These are phyloP conservation scores for Metschnikowia vanudenii DNA, from an alignment of 805 yeast species.

Conservation along the genomic window DNA sequence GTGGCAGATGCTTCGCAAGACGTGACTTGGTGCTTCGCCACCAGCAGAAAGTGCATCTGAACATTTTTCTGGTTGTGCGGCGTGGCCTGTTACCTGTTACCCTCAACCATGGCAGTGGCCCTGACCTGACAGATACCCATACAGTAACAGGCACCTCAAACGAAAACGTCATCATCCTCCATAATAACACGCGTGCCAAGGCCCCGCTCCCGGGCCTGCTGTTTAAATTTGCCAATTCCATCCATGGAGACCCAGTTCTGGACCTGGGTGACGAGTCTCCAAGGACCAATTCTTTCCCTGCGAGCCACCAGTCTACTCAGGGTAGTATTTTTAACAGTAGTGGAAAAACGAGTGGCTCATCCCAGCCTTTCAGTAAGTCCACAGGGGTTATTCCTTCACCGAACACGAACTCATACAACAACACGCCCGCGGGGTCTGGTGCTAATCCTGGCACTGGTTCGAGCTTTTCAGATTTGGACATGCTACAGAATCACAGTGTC, in stretches of 20 bases:
- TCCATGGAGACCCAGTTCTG: constrained; percentile 1
- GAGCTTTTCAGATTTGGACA: constrained; percentile 11
- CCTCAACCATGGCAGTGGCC: constrained; percentile 1
- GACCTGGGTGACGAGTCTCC: constrained; percentile 14
- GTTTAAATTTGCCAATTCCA: neutral
- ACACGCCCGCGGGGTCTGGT: constrained; percentile 24
- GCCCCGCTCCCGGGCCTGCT: constrained; percentile 42
- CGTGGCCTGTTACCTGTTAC: constrained; percentile 18
- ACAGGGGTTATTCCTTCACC: constrained; percentile 26
- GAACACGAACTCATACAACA: constrained; percentile 24
- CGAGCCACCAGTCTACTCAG: neutral
- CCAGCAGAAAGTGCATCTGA: constrained; percentile 81
- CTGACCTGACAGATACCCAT: too few species aligned
- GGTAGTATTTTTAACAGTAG: neutral
- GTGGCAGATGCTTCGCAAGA: constrained; percentile 94
- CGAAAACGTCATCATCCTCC: constrained; percentile 52
- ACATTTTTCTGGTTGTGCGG: constrained; percentile 17
- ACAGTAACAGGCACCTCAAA: constrained; percentile 21
- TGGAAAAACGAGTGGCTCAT: neutral
- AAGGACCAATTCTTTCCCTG: neutral
- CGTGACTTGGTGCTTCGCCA: constrained; percentile 86
- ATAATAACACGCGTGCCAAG: constrained; percentile 50
- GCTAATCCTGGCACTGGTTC: constrained; percentile 3
- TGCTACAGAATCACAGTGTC: constrained; percentile 11
- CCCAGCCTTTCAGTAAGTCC: neutral